These are phyloP conservation scores for Aspergillus clavatus DNA, from an alignment of 2,329 filamentous ascomycete genomes.

Conservation along the genomic window DNA sequence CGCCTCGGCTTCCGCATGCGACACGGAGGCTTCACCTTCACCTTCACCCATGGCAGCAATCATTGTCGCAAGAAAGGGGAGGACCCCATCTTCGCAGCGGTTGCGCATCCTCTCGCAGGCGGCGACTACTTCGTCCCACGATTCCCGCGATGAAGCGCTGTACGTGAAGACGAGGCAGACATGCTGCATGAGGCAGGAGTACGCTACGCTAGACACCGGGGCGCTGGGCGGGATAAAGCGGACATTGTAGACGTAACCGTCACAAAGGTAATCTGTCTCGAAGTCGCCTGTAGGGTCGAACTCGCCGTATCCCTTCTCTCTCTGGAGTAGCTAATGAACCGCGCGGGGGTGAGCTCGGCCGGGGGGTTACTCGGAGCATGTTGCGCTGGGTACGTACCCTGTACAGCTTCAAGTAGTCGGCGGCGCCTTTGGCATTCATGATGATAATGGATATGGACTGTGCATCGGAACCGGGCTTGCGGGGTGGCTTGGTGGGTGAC, in stretches of 20 bases:
- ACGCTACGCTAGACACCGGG: neutral
- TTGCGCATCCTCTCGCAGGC: conserved; percentile 2
- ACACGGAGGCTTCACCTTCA: conserved; percentile 3
- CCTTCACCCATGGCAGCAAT: conserved; percentile 3
- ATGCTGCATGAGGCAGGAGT: conserved; percentile 3
- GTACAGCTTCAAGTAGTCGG: neutral
- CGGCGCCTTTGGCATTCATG: neutral
- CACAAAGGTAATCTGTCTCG: neutral
- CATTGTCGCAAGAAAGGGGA: conserved; percentile 5
- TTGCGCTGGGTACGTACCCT: neutral
- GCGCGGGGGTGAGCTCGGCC: neutral
- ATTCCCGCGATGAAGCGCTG: conserved; percentile 2
- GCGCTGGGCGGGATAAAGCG: neutral
- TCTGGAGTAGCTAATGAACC: conserved; percentile 5
- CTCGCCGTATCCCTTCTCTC: conserved; percentile 2
- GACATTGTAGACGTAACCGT: neutral
- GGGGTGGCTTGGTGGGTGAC: conserved; percentile 2
- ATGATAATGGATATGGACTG: conserved; percentile 1
- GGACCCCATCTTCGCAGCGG: conserved; percentile 3
- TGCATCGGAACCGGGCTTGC: neutral
- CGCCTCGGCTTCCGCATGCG: conserved; percentile 7
- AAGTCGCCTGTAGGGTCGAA: conserved; percentile 1
- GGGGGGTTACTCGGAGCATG: neutral
- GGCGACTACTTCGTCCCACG: conserved; percentile 3
- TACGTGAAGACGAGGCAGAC: conserved; percentile 3